Evolutionary conservation across 257 asterid species (phyloP).

Genomic region (Lycium barbarum): DNA sequence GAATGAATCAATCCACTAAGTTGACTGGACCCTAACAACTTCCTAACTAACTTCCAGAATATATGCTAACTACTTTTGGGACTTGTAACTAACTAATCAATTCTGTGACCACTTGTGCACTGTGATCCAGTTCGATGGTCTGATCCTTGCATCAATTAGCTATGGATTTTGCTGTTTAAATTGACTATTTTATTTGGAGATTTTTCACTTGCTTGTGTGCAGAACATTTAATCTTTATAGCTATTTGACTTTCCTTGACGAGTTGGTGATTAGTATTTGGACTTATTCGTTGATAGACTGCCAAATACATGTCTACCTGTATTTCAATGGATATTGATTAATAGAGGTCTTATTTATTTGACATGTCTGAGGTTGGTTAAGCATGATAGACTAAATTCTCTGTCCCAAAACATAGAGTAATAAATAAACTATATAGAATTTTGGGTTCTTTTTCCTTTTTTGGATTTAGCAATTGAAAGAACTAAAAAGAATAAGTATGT

Average conservation of each 20-base stretch:
- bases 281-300: constrained; percentile 19
- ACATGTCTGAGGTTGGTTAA: constrained; percentile 28
- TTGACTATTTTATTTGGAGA: neutral
- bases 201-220: neutral
- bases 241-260: constrained; percentile 3
- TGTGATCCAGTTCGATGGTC: too few species aligned
- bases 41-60: too few species aligned
- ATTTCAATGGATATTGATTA: neutral
- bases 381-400: neutral
- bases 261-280: neutral
- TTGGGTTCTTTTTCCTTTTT: neutral
- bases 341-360: neutral
- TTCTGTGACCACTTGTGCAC: too few species aligned
- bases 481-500: neutral
- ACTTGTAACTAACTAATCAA: too few species aligned
- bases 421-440: neutral
- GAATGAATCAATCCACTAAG: too few species aligned
- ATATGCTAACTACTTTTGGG: too few species aligned
- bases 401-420: neutral
- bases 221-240: neutral
- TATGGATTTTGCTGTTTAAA: neutral
- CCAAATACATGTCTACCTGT: neutral
- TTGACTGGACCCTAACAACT: too few species aligned
- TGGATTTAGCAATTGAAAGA: neutral
- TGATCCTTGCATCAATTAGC: too few species aligned